These are phyloP conservation scores for Carex littledalei DNA, from an alignment of 176 grass and related monocot species.

Conservation along the genomic window DNA sequence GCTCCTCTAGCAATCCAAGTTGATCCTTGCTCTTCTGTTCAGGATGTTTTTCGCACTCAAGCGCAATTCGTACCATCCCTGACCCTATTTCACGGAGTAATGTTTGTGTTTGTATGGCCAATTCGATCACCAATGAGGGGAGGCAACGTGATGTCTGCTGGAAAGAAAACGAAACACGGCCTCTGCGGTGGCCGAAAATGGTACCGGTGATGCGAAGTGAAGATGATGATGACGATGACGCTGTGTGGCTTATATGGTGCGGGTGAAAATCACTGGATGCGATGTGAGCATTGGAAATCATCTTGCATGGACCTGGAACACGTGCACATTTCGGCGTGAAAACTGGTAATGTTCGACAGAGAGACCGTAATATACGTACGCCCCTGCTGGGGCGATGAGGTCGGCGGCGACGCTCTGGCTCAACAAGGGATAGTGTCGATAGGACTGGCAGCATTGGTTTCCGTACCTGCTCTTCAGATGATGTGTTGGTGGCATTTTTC, in stretches of 20 bases:
- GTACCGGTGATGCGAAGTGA: slow-evolving; percentile 39
- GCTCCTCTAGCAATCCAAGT: slow-evolving; percentile 52
- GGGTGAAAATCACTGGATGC: slow-evolving; percentile 19
- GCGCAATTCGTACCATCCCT: slow-evolving; percentile 52
- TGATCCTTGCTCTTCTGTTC: background rate
- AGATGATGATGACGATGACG: background rate
- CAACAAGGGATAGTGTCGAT: slow-evolving; percentile 31
- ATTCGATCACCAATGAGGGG: slow-evolving; percentile 63
- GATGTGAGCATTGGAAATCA: background rate
- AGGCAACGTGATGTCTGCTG: slow-evolving; percentile 62
- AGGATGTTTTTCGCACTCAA: slow-evolving; percentile 61
- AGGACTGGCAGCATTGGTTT: background rate
- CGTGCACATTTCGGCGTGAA: slow-evolving; percentile 35
- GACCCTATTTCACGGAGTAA: slow-evolving; percentile 68
- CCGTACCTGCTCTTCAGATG: slow-evolving; percentile 10
- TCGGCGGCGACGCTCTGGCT: background rate
- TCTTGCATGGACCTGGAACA: slow-evolving; percentile 21
- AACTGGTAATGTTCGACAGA: slow-evolving; percentile 53
- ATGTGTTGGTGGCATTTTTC: background rate
- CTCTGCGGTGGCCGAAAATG: slow-evolving; percentile 55
- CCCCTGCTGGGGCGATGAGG: slow-evolving; percentile 16
- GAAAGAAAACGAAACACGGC: slow-evolving; percentile 46
- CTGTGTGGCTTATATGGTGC: slow-evolving; percentile 4
- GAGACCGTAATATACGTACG: slow-evolving; percentile 29
- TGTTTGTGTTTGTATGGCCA: slow-evolving; percentile 60